These are phyloP conservation scores for Forsythia viridissima DNA, from an alignment of 257 asterid species.

Conservation along the genomic window DNA sequence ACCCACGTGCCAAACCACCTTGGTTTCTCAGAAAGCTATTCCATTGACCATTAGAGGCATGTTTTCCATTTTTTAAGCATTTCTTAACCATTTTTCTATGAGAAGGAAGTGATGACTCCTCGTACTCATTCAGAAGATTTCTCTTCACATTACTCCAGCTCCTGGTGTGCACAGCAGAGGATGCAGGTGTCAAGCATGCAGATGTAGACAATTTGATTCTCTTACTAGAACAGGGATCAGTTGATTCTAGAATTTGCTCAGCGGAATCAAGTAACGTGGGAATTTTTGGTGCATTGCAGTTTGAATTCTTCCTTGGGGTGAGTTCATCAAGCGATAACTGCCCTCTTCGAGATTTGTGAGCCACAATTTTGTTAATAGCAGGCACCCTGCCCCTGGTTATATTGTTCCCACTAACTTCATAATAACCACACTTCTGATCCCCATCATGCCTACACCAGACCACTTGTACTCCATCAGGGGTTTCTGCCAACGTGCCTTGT, in stretches of 20 bases:
- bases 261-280: conserved; percentile 28
- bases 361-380: conserved; percentile 35
- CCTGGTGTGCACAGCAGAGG: conserved; percentile 31
- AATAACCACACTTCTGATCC: conserved; percentile 76
- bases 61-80: conserved; percentile 44
- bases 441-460: conserved; percentile 79
- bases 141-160: conserved; percentile 46
- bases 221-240: conserved; percentile 34
- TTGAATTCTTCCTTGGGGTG: conserved; percentile 41
- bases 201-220: conserved; percentile 38
- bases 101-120: conserved; percentile 37
- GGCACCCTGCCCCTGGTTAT: conserved; percentile 33
- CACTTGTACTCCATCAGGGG: conserved; percentile 67
- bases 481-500: conserved; percentile 79
- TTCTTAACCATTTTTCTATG: conserved; percentile 20
- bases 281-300: conserved; percentile 34
- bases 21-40: conserved; percentile 22
- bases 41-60: conserved; percentile 23
- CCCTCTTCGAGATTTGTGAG: conserved; percentile 69
- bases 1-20: conserved; percentile 33
- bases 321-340: conserved; percentile 56
- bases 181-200: conserved; percentile 35
- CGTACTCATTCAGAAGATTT: conserved; percentile 64
- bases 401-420: conserved; percentile 59
- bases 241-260: conserved; percentile 35